Evolutionary conservation across 352 stramenopile species (phyloP), one percentile per base, ranked within the genome.

Genomic region (Aphanomyces cochlioides): DNA sequence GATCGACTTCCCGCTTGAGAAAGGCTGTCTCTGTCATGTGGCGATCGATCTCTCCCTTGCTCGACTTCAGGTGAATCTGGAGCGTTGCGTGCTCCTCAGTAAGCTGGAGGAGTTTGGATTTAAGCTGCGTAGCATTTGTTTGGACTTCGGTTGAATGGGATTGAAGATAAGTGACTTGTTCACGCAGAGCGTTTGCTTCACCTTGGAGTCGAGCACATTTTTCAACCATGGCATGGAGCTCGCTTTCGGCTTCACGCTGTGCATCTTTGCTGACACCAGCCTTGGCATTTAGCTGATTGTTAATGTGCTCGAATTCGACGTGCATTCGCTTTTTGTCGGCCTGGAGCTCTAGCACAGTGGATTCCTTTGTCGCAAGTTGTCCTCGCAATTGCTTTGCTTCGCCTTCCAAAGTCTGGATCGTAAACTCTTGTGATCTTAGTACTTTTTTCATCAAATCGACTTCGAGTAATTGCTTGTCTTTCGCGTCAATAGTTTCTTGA

Each of bases 21-120:
- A 82, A 74, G 34, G 74, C 69, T 5, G 69, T 74, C 36, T 83
- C 79, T 36, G 69, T 60, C 15, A 77, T 74, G 40, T 74, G 76
- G 59, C 87, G 77, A 15, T 75, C 78, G 7, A 53, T 65, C 37
- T 78, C 72, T n/a, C 78, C 75, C 15, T 81, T 60, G n/a, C 41
- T 72, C 19, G 67, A 8, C 7, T 76, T 17, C 47, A 84, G 58
- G 19, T 80, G 81, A 37, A 89, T 79, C 53, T 83, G 64, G 40
- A 85, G 66, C 15, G 70, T 79, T 19, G 81, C 85, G n/a, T 84
- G 71, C 4, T 85, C 80, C 58, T 90, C 78, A 38, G 78, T 89
- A 10, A 90, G 76, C 67, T 90, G 80, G 58, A 89, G 67, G 2
- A 90, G 75, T 65, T 83, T 80, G 71, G 84, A 70, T 70, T 83